Conservation (phyloP, 75 land plant species). For the Pinus albicaulis region DNA sequence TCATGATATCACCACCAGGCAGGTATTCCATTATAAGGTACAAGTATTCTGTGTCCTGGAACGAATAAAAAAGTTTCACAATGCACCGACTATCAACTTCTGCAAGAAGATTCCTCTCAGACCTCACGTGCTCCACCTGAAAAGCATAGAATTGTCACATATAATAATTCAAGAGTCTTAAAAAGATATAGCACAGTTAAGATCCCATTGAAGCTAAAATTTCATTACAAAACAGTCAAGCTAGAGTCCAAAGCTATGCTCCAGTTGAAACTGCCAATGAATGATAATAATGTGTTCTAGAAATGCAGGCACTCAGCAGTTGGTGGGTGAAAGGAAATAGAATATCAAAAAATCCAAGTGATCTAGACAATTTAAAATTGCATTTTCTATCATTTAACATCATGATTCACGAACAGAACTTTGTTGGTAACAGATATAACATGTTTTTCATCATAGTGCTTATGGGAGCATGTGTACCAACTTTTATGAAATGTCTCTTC, state of each 20-base stretch:
- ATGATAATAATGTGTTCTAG: too few relatives aligned
- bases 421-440: too few relatives aligned
- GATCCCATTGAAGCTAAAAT: neutral
- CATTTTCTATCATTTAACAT: neutral
- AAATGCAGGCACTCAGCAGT: neutral
- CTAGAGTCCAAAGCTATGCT: neutral
- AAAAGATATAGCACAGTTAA: neutral
- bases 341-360: neutral
- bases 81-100: conserved; percentile 94
- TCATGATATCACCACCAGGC: conserved; percentile 96
- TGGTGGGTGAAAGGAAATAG: neutral
- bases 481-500: neutral
- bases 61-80: conserved; percentile 78
- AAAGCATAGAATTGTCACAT: conserved; percentile 9
- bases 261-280: too few relatives aligned
- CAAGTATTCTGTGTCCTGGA: conserved; percentile 82
- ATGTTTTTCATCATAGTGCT: neutral
- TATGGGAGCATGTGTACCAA: neutral
- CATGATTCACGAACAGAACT: neutral
- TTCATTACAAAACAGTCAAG: neutral
- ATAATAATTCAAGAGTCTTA: neutral
- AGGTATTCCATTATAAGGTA: conserved; percentile 98
- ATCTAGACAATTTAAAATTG: neutral
- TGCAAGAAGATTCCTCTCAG: conserved; percentile 86
- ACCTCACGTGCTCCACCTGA: conserved; percentile 94